These are phyloP conservation scores for Xerocomus minutiporus DNA, from an alignment of 1,284 basidiomycete genomes.

Conservation along the genomic window DNA sequence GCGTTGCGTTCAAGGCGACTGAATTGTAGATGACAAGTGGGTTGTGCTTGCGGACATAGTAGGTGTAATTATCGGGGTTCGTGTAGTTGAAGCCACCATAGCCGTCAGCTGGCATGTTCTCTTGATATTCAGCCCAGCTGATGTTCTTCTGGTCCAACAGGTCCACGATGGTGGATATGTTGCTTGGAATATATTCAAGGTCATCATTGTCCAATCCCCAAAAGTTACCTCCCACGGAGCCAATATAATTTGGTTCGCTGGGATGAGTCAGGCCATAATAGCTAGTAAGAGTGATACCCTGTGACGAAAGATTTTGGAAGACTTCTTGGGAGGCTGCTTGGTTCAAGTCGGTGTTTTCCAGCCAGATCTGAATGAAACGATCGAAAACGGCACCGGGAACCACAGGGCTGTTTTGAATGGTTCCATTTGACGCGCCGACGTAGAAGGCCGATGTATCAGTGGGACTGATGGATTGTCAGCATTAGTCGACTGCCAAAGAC, in stretches of 20 bases:
- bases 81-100: slow-evolving; percentile 46
- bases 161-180: slow-evolving; percentile 59
- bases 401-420: slow-evolving; percentile 19
- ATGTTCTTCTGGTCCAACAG: slow-evolving; percentile 58
- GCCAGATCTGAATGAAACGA: slow-evolving; percentile 48
- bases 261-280: slow-evolving; percentile 61
- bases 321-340: slow-evolving; percentile 31
- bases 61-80: slow-evolving; percentile 40
- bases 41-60: slow-evolving; percentile 61
- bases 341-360: slow-evolving; percentile 54
- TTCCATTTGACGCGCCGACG: slow-evolving; percentile 22
- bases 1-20: slow-evolving; percentile 38
- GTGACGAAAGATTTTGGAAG: slow-evolving; percentile 47
- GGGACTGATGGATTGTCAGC: slow-evolving; percentile 13
- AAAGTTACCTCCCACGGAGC: slow-evolving; percentile 51
- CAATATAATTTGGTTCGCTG: slow-evolving; percentile 60
- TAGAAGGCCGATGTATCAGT: slow-evolving; percentile 27
- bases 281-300: slow-evolving; percentile 50
- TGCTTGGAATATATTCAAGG: slow-evolving; percentile 33
- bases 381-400: slow-evolving; percentile 46
- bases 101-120: slow-evolving; percentile 57
- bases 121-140: slow-evolving; percentile 53
- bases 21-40: slow-evolving; percentile 53
- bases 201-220: slow-evolving; percentile 52
- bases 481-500: slow-evolving; percentile 1